These are phyloP conservation scores for Geotrichum australiense DNA, from an alignment of 1,139 yeast species.

Conservation along the genomic window DNA sequence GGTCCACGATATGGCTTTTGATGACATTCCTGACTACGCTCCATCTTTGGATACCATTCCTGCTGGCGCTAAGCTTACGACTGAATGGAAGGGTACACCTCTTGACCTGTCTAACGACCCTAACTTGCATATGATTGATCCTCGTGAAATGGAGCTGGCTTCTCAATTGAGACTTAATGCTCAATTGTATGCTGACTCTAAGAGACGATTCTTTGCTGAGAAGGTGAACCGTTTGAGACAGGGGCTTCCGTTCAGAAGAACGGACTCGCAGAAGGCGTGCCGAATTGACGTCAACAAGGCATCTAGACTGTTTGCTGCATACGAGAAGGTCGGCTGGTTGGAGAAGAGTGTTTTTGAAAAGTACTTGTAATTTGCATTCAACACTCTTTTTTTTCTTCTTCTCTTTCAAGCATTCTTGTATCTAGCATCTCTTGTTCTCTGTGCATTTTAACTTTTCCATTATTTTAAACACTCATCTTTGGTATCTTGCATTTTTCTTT, in stretches of 20 bases:
- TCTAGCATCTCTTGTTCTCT: too few species aligned
- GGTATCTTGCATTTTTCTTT: too few species aligned
- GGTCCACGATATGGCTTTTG: conserved; percentile 36
- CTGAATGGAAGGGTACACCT: conserved; percentile 98
- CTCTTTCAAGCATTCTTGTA: too few species aligned
- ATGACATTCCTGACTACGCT: conserved; percentile 58
- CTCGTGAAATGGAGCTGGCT: conserved; percentile 85
- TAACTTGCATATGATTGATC: conserved; percentile 63
- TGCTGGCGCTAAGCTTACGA: conserved; percentile 63
- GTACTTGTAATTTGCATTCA: conserved; percentile 37
- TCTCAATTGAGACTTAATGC: conserved; percentile 84
- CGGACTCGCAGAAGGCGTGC: conserved; percentile 97
- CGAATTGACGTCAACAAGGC: conserved; percentile 97
- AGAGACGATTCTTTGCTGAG: conserved; percentile 81
- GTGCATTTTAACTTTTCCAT: too few species aligned
- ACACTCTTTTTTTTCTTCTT: too few species aligned
- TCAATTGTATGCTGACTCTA: conserved; percentile 82
- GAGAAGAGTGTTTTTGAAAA: conserved; percentile 64
- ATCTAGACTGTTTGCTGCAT: conserved; percentile 83
- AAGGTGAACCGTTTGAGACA: conserved; percentile 70
- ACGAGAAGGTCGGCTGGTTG: conserved; percentile 94
- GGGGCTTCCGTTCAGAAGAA: conserved; percentile 85
- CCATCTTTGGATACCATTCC: conserved; percentile 65
- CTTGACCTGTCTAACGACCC: conserved; percentile 85
- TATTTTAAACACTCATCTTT: too few species aligned